Conservation (phyloP, 192 early-diverging fungal species). For the Coemansia sp. region DNA sequence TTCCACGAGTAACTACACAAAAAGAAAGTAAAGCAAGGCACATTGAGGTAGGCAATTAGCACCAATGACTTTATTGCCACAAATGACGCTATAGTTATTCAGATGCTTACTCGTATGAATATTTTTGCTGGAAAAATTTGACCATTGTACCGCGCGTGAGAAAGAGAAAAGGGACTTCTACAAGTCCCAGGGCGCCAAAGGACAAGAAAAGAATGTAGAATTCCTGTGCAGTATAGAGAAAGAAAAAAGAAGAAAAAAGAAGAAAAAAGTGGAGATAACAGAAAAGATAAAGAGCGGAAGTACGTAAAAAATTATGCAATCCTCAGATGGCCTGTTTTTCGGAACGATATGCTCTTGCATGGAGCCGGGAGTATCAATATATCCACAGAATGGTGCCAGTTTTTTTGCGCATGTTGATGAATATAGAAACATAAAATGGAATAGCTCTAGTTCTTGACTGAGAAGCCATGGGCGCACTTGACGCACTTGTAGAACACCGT, state of each 20-base stretch:
- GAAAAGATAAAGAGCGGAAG: background rate
- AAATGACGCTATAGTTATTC: background rate
- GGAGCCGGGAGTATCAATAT: background rate
- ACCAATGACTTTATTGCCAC: background rate
- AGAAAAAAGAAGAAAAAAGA: background rate
- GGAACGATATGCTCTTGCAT: too few species aligned
- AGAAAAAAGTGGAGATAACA: background rate
- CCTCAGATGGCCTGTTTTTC: background rate
- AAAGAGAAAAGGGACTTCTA: background rate
- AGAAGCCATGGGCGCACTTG: constrained; percentile 84
- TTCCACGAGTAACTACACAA: constrained; percentile 69
- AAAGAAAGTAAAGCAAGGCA: background rate
- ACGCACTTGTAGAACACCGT: constrained; percentile 99
- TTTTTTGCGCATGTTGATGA: background rate
- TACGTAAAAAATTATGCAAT: background rate
- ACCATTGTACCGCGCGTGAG: constrained; percentile 60
- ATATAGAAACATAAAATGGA: background rate
- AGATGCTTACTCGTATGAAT: constrained; percentile 67
- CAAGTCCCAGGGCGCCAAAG: background rate
- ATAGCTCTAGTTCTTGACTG: constrained; percentile 42
- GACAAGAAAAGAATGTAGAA: background rate
- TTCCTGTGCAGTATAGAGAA: background rate
- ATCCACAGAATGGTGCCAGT: background rate
- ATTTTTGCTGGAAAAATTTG: constrained; percentile 81
- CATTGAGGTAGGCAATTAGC: background rate